These are phyloP conservation scores for Malus hybrid DNA, from an alignment of 331 rosid genomes.

Conservation along the genomic window DNA sequence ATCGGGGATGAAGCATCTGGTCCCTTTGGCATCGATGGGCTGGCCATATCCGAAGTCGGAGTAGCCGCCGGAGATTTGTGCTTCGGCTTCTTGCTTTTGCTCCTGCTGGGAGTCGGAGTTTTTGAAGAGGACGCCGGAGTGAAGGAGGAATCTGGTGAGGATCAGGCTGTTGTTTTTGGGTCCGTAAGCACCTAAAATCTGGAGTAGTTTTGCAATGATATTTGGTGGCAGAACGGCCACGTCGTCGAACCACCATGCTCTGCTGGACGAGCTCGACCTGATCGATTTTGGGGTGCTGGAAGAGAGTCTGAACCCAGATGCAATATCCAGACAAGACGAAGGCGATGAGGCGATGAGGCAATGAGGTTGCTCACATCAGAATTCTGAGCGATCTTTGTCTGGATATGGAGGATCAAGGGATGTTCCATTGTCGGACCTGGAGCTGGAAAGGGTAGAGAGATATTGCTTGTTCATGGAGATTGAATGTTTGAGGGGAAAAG, in stretches of 20 bases:
- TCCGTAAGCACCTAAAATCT: conserved; percentile 36
- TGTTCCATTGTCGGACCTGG: conserved; percentile 22
- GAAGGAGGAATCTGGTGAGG: conserved; percentile 70
- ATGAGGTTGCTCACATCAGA: conserved; percentile 36
- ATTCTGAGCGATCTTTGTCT: conserved; percentile 40
- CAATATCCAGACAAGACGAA: conserved; percentile 59
- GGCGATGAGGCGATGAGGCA: conserved; percentile 27
- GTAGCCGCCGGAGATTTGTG: too few species aligned
- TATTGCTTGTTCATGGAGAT: conserved; percentile 13
- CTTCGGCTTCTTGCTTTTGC: too few species aligned
- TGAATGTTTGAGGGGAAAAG: background rate
- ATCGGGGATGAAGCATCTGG: too few species aligned
- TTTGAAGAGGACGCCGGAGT: conserved; percentile 5
- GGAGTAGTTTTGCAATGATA: conserved; percentile 52
- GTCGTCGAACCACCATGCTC: conserved; percentile 86
- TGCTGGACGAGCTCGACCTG: conserved; percentile 38
- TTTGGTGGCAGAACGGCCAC: conserved; percentile 54
- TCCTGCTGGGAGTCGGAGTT: too few species aligned
- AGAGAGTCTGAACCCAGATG: conserved; percentile 35
- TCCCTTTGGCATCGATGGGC: too few species aligned
- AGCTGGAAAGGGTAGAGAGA: conserved; percentile 20
- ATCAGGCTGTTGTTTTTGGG: conserved; percentile 41
- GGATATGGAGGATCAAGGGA: conserved; percentile 15
- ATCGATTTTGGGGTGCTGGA: conserved; percentile 45
- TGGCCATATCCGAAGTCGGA: too few species aligned